Conservation (phyloP, 345 rosid species). For the Linum lewisii region DNA sequence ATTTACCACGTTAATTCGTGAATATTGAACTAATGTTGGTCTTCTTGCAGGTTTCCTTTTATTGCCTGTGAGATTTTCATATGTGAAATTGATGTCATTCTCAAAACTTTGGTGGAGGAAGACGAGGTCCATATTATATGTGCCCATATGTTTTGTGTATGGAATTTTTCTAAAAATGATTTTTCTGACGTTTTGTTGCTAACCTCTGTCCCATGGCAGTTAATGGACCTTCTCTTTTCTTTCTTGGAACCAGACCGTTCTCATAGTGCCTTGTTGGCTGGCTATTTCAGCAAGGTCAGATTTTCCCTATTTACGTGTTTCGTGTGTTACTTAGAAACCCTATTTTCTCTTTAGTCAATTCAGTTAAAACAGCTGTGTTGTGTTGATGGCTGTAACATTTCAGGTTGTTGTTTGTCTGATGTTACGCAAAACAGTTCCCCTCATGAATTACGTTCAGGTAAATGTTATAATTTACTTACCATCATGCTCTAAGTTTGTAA, state of each 20-base stretch:
- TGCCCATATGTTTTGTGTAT: neutral
- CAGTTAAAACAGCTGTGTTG: constrained; percentile 5
- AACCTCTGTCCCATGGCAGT: constrained; percentile 36
- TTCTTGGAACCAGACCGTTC: constrained; percentile 79
- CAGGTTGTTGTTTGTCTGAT: constrained; percentile 94
- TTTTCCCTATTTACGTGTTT: constrained; percentile 1
- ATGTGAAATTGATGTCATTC: constrained; percentile 94
- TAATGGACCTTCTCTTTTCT: constrained; percentile 89
- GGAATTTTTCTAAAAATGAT: constrained; percentile 1
- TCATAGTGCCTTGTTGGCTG: constrained; percentile 87
- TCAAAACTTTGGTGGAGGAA: constrained; percentile 89
- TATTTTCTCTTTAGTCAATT: neutral
- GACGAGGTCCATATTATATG: constrained; percentile 48
- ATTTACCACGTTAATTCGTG: neutral
- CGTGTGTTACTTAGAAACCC: neutral
- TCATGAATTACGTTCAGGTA: constrained; percentile 88
- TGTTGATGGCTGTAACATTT: constrained; percentile 19
- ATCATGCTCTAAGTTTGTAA: neutral
- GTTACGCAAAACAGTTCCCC: constrained; percentile 91
- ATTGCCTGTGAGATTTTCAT: constrained; percentile 93
- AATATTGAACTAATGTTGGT: constrained; percentile 3
- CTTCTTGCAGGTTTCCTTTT: constrained; percentile 69
- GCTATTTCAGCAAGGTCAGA: constrained; percentile 93
- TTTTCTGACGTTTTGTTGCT: constrained; percentile 12
- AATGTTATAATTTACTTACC: constrained; percentile 14